These are phyloP conservation scores for Penicillium sp. DNA, from an alignment of 2,329 filamentous ascomycete species.

Conservation along the genomic window DNA sequence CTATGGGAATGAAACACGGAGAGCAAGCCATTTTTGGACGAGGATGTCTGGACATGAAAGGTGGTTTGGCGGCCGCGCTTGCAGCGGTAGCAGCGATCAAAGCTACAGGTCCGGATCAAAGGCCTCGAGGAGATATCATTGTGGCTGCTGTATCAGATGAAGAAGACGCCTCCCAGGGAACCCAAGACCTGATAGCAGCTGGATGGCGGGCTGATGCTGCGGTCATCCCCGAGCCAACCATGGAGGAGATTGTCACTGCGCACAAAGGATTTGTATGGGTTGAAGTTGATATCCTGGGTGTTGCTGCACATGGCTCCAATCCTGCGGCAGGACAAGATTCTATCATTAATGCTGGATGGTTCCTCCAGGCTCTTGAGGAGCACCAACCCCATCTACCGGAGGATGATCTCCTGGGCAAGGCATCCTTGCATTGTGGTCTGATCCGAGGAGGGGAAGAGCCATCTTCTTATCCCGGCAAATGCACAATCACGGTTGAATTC, in stretches of 20 bases:
- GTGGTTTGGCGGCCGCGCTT: slow-evolving; percentile 51
- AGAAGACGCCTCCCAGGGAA: slow-evolving; percentile 54
- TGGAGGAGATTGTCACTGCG: slow-evolving; percentile 43
- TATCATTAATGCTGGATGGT: slow-evolving; percentile 50
- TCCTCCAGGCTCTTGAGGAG: slow-evolving; percentile 48
- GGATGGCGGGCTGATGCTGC: slow-evolving; percentile 58
- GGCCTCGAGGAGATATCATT: slow-evolving; percentile 52
- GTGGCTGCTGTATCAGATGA: slow-evolving; percentile 58
- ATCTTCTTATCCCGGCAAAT: slow-evolving; percentile 54
- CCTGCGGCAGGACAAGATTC: slow-evolving; percentile 52
- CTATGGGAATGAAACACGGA: slow-evolving; percentile 34
- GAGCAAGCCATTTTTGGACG: slow-evolving; percentile 45
- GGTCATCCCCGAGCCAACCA: slow-evolving; percentile 52
- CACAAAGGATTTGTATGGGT: slow-evolving; percentile 54
- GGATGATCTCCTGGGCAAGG: slow-evolving; percentile 39
- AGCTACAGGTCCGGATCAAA: slow-evolving; percentile 16
- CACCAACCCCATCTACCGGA: slow-evolving; percentile 41
- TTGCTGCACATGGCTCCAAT: slow-evolving; percentile 38
- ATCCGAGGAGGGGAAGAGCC: slow-evolving; percentile 55
- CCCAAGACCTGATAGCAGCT: slow-evolving; percentile 50
- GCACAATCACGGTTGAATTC: slow-evolving; percentile 51
- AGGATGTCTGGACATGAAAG: slow-evolving; percentile 55
- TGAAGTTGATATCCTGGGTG: slow-evolving; percentile 35
- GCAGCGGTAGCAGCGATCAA: slow-evolving; percentile 44
- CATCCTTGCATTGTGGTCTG: slow-evolving; percentile 50